A percentile compares a stretch with the other conserved stretches of the same genome.
phyloP scores from a whole-genome alignment of 345 rosid species.

The Pelargonium nanum region DNA sequence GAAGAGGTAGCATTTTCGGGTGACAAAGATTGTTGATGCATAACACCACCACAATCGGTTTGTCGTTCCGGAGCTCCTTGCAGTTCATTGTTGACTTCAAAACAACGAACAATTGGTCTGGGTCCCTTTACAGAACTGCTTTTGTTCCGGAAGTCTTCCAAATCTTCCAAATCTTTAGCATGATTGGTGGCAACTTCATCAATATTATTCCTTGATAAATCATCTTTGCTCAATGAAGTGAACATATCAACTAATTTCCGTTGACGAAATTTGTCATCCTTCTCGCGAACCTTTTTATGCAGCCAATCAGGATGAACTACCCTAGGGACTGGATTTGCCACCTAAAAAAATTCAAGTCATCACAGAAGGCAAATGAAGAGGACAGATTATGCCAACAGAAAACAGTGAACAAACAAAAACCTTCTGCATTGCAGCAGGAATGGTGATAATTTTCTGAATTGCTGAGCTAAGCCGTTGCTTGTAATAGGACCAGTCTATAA shows the following conservation, averaged over 20 bases:
- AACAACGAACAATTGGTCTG: constrained; percentile 60
- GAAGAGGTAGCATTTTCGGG: constrained; percentile 18
- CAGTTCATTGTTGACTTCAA: constrained; percentile 29
- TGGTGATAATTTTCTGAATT: constrained; percentile 82
- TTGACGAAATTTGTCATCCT: constrained; percentile 84
- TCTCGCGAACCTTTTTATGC: constrained; percentile 87
- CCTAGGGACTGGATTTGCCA: constrained; percentile 91
- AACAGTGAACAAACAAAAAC: constrained; percentile 25
- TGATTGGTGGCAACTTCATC: constrained; percentile 13
- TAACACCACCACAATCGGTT: constrained; percentile 12
- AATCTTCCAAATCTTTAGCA: constrained; percentile 41
- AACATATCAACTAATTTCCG: constrained; percentile 70
- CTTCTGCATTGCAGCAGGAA: constrained; percentile 99
- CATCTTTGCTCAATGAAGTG: constrained; percentile 27
- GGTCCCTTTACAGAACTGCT: constrained; percentile 35
- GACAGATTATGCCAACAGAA: constrained; percentile 9
- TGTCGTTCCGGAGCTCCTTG: constrained; percentile 18
- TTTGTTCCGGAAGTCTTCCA: constrained; percentile 66
- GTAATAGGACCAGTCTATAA: constrained; percentile 91
- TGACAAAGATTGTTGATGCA: constrained; percentile 21
- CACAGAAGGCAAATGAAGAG: constrained; percentile 10
- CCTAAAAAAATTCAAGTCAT: constrained; percentile 35
- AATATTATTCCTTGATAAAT: constrained; percentile 13
- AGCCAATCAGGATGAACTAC: constrained; percentile 98
- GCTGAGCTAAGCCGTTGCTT: constrained; percentile 90